These are phyloP conservation scores for Evansstolkia leycettana DNA, from an alignment of 495 filamentous ascomycete species.

Conservation along the genomic window DNA sequence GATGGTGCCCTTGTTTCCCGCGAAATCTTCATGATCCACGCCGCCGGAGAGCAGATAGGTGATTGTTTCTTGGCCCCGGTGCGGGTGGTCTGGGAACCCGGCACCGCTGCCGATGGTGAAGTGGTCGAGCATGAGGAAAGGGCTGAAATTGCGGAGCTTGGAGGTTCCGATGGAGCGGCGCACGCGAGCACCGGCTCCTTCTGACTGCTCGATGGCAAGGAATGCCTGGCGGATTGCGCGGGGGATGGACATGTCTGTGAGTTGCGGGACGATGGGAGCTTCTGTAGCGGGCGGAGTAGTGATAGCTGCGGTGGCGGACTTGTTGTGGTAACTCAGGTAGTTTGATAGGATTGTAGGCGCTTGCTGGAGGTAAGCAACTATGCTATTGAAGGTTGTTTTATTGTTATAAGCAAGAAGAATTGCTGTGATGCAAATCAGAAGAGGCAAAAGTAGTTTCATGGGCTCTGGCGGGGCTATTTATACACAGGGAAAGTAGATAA, in stretches of 20 bases:
- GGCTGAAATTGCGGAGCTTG: conserved; percentile 73
- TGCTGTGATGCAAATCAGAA: conserved; percentile 34
- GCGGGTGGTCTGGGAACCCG: conserved; percentile 81
- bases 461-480: conserved; percentile 19
- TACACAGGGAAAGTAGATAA: conserved; percentile 17
- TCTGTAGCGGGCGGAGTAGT: conserved; percentile 3
- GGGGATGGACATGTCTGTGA: conserved; percentile 51
- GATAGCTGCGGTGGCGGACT: conserved; percentile 2
- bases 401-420: conserved; percentile 18
- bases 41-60: conserved; percentile 78
- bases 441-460: conserved; percentile 32
- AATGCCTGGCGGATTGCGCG: conserved; percentile 72
- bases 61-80: conserved; percentile 73
- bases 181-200: conserved; percentile 82
- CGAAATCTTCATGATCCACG: conserved; percentile 93
- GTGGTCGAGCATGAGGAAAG: conserved; percentile 97
- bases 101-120: conserved; percentile 71
- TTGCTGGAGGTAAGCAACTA: conserved; percentile 9
- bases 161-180: conserved; percentile 80
- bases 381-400: conserved; percentile 7
- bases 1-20: conserved; percentile 78
- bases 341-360: conserved; percentile 7
- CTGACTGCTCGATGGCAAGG: conserved; percentile 73
- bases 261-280: conserved; percentile 7
- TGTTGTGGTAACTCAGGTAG: conserved; percentile 5